Evolutionary conservation across 2,329 filamentous ascomycete species (phyloP).

Genomic region (Aureobasidium sp.): DNA sequence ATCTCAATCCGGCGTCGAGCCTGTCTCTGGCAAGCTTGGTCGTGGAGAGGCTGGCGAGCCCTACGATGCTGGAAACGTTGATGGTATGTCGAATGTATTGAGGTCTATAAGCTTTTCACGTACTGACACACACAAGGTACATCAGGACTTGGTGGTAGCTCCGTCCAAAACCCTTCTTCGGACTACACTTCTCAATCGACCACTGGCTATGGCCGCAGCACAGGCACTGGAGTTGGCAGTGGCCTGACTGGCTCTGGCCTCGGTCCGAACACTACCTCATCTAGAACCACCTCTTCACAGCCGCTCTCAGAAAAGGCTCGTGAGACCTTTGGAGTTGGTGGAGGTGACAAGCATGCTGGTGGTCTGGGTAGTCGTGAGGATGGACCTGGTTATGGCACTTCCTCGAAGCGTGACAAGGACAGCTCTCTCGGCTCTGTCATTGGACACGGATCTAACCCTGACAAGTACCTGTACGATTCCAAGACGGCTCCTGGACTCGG

Average conservation of each 20-base stretch:
- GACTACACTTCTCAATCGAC: neutral
- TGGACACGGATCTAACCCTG: constrained; percentile 1
- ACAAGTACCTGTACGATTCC: constrained; percentile 1
- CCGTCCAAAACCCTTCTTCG: neutral
- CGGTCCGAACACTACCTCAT: neutral
- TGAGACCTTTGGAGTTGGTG: neutral
- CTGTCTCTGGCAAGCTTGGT: constrained; percentile 61
- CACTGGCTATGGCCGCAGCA: neutral
- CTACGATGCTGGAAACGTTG: constrained; percentile 70
- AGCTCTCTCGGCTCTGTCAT: neutral
- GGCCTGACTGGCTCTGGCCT: neutral
- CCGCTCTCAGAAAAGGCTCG: neutral
- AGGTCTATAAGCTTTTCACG: neutral
- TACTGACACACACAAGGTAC: neutral
- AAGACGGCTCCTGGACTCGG: constrained; percentile 7
- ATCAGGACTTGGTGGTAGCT: neutral
- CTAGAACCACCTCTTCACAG: neutral
- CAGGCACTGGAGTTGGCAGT: neutral
- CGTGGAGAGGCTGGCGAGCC: constrained; percentile 61
- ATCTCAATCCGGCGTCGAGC: constrained; percentile 47
- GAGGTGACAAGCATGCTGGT: neutral
- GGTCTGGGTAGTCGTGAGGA: neutral
- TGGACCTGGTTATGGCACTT: constrained; percentile 1
- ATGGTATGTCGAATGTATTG: constrained; percentile 34
- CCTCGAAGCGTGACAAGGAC: neutral